These are phyloP conservation scores for Arachnopeziza araneosa DNA, from an alignment of 2,329 filamentous ascomycete species.

Conservation along the genomic window DNA sequence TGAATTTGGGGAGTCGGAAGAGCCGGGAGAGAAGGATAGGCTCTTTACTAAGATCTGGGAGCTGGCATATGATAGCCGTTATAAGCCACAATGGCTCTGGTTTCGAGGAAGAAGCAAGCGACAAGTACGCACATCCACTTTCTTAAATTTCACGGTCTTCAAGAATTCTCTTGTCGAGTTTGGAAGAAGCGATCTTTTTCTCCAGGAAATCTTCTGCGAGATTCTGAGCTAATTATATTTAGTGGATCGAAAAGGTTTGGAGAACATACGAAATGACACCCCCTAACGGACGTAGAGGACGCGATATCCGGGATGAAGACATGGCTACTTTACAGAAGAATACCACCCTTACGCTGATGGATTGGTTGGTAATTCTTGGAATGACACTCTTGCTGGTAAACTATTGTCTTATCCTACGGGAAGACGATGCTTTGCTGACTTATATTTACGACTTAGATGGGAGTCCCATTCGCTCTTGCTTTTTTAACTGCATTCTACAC, in stretches of 20 bases:
- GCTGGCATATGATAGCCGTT: slow-evolving; percentile 14
- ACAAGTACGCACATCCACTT: background rate
- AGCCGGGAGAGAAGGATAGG: background rate
- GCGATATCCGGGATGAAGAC: slow-evolving; percentile 7
- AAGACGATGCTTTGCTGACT: background rate
- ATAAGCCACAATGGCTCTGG: slow-evolving; percentile 16
- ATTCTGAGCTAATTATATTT: background rate
- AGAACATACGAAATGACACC: slow-evolving; percentile 9
- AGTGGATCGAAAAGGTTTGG: slow-evolving; percentile 13
- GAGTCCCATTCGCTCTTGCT: slow-evolving; percentile 27
- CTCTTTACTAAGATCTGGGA: slow-evolving; percentile 7
- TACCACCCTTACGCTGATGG: slow-evolving; percentile 10
- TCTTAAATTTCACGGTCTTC: background rate
- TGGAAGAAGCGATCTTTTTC: background rate
- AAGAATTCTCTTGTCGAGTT: background rate
- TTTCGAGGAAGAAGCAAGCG: slow-evolving; percentile 14
- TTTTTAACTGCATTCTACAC: slow-evolving; percentile 33
- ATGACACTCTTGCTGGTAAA: slow-evolving; percentile 10
- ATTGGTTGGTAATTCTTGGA: slow-evolving; percentile 13
- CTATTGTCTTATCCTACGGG: background rate
- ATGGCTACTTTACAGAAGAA: slow-evolving; percentile 10
- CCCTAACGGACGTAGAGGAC: slow-evolving; percentile 1
- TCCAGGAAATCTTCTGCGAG: background rate
- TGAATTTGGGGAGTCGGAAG: slow-evolving; percentile 9
- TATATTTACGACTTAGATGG: background rate